These are phyloP conservation scores for Fusarium sp. DNA, from an alignment of 2,329 filamentous ascomycete genomes.

Conservation along the genomic window DNA sequence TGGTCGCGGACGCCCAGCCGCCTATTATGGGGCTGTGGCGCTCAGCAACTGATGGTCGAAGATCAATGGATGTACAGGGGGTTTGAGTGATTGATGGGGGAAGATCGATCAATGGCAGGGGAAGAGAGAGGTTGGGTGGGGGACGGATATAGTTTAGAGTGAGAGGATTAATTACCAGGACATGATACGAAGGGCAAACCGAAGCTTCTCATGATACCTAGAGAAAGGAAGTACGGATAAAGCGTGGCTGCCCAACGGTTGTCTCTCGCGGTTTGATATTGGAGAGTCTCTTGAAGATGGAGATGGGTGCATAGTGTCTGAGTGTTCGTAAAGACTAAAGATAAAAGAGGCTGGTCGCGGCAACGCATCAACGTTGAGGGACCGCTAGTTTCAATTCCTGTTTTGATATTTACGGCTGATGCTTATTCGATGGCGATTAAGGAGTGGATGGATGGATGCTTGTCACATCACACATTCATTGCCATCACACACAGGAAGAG, in stretches of 20 bases:
- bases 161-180: slow-evolving; percentile 17
- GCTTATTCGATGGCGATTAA: slow-evolving; percentile 10
- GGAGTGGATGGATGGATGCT: slow-evolving; percentile 7
- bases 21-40: slow-evolving; percentile 26
- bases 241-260: slow-evolving; percentile 18
- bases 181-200: slow-evolving; percentile 6
- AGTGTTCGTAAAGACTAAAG: background rate
- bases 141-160: slow-evolving; percentile 4
- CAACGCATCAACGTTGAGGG: slow-evolving; percentile 27
- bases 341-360: slow-evolving; percentile 21
- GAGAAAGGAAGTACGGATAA: background rate
- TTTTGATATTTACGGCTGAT: slow-evolving; percentile 21
- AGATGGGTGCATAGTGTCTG: background rate
- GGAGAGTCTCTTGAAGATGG: background rate
- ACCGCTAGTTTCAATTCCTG: slow-evolving; percentile 29
- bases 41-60: slow-evolving; percentile 18
- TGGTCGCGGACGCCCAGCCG: slow-evolving; percentile 14
- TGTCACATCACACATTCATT: slow-evolving; percentile 26
- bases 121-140: slow-evolving; percentile 24
- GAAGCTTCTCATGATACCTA: slow-evolving; percentile 4
- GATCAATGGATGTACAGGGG: slow-evolving; percentile 23
- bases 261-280: background rate
- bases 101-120: slow-evolving; percentile 14
- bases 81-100: slow-evolving; percentile 17
- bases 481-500: slow-evolving; percentile 11